Conservation (phyloP, 2,329 filamentous ascomycete genomes). For the Trichoderma atrobrunneum region DNA sequence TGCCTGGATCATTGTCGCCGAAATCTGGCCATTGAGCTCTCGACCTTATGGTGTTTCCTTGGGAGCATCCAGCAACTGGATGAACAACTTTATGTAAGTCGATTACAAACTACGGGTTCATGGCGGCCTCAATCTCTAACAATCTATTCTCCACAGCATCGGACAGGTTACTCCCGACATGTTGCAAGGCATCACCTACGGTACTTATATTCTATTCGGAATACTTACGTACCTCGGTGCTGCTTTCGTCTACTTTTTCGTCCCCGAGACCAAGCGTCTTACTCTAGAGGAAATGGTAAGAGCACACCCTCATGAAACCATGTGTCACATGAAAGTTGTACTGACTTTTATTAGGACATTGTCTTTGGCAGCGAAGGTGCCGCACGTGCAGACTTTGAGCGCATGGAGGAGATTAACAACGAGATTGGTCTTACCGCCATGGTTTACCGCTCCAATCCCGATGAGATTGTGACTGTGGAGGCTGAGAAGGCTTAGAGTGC, state of each 20-base stretch:
- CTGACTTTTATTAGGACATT: conserved; percentile 47
- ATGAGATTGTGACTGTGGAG: conserved; percentile 14
- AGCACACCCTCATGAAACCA: background rate
- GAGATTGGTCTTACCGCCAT: conserved; percentile 58
- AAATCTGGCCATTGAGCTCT: conserved; percentile 70
- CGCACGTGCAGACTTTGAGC: conserved; percentile 63
- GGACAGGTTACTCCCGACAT: conserved; percentile 69
- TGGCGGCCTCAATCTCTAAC: background rate
- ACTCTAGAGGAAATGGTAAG: conserved; percentile 61
- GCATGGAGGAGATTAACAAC: conserved; percentile 70
- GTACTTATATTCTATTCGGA: conserved; percentile 71
- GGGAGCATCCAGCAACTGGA: conserved; percentile 64
- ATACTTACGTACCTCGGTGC: conserved; percentile 61
- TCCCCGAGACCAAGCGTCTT: conserved; percentile 62
- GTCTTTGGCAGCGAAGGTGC: conserved; percentile 66
- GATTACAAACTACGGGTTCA: background rate
- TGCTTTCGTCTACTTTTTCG: conserved; percentile 60
- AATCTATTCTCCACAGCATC: background rate
- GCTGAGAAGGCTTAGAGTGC: conserved; percentile 14
- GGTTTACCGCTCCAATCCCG: background rate
- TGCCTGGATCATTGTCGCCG: conserved; percentile 71
- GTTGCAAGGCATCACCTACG: conserved; percentile 62
- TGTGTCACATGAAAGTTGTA: rapidly evolving
- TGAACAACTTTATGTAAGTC: conserved; percentile 54
- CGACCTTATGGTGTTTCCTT: conserved; percentile 69